Evolutionary conservation across 805 yeast genomes (phyloP).

Genomic region (Yamadazyma ubonensis): DNA sequence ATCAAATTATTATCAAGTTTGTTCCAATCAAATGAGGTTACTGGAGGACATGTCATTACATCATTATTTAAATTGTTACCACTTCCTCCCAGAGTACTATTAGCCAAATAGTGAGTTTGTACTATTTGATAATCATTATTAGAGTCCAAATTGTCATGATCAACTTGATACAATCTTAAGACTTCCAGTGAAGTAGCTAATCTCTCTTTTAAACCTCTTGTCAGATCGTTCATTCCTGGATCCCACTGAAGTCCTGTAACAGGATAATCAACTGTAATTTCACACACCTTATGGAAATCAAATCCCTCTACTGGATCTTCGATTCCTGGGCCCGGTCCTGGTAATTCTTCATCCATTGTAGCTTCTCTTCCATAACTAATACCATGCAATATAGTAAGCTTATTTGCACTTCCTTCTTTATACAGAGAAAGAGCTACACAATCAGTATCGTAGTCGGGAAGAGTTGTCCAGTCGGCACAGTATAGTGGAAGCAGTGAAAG

Average conservation of each 20-base stretch:
- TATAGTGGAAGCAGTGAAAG: slow-evolving; percentile 32
- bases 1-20: slow-evolving; percentile 62
- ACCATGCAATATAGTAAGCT: slow-evolving; percentile 50
- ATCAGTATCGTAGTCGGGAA: slow-evolving; percentile 33
- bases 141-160: slow-evolving; percentile 43
- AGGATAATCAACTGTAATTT: slow-evolving; percentile 60
- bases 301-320: slow-evolving; percentile 27
- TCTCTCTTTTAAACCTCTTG: slow-evolving; percentile 32
- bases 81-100: slow-evolving; percentile 26
- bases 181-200: slow-evolving; percentile 74
- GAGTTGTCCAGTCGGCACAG: slow-evolving; percentile 35
- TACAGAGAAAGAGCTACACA: slow-evolving; percentile 71
- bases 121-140: slow-evolving; percentile 37
- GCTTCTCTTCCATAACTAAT: slow-evolving; percentile 25
- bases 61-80: slow-evolving; percentile 20
- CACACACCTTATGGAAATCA: slow-evolving; percentile 50
- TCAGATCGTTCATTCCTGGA: slow-evolving; percentile 39
- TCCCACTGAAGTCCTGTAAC: slow-evolving; percentile 77
- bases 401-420: slow-evolving; percentile 73
- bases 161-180: slow-evolving; percentile 60
- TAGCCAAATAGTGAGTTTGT: slow-evolving; percentile 41
- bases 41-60: slow-evolving; percentile 68
- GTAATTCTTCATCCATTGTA: slow-evolving; percentile 18
- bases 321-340: neutral
- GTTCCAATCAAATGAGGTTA: slow-evolving; percentile 95